Conservation (phyloP, 305 asterid species). For the Solanum hybrid region DNA sequence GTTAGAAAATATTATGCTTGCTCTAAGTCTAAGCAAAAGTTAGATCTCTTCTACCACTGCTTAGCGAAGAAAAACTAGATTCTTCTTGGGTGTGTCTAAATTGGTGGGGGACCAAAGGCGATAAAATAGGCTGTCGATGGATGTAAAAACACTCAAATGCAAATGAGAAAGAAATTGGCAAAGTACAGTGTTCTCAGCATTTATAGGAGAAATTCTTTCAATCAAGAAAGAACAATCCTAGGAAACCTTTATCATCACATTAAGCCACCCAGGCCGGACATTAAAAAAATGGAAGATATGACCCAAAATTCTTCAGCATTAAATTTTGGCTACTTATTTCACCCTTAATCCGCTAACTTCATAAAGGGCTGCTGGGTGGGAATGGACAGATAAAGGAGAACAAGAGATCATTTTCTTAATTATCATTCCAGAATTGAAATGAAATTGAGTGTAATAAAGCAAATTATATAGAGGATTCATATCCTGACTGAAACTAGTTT, state of each 20-base stretch:
- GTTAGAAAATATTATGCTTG: not conserved
- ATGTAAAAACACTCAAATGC: not conserved
- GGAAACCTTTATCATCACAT: not conserved
- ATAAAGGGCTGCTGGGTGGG: not conserved
- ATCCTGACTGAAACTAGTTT: not conserved
- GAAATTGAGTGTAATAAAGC: not conserved
- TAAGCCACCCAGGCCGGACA: not conserved
- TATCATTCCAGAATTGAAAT: not conserved
- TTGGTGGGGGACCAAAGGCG: not conserved
- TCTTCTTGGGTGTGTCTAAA: not conserved
- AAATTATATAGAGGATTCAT: not conserved
- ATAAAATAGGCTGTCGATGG: not conserved
- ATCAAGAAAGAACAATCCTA: not conserved
- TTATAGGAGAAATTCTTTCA: not conserved
- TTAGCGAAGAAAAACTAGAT: not conserved
- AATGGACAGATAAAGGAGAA: not conserved
- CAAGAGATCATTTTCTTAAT: not conserved
- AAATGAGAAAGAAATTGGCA: not conserved
- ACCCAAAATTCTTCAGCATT: not conserved
- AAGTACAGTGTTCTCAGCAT: not conserved
- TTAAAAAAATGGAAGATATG: not conserved
- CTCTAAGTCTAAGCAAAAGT: not conserved
- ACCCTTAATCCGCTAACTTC: not conserved
- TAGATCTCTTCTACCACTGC: not conserved
- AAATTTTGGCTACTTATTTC: not conserved